Percentiles rank a stretch among this genome's conserved stretches.
Conservation (phyloP, 257 asterid genomes). For the Solanum chiquidenum region DNA sequence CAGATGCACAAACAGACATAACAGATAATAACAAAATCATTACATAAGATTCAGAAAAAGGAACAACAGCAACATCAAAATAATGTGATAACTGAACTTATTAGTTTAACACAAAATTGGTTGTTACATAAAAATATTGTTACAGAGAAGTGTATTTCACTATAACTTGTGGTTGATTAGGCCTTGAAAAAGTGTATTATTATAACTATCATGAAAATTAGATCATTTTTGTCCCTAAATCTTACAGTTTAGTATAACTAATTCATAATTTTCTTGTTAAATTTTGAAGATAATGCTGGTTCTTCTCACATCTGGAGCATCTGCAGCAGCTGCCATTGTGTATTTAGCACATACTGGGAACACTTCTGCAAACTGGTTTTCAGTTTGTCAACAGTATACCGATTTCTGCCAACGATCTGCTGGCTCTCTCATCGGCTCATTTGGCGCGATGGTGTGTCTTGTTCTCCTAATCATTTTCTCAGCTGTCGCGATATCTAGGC, state of each 20-base stretch:
- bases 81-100: too few species aligned
- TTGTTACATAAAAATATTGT: background rate
- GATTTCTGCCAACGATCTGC: conserved; percentile 51
- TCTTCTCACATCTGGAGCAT: conserved; percentile 53
- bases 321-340: conserved; percentile 71
- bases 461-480: conserved; percentile 42
- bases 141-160: background rate
- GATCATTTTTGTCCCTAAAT: background rate
- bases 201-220: background rate
- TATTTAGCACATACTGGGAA: conserved; percentile 75
- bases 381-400: conserved; percentile 52
- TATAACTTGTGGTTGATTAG: background rate
- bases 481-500: conserved; percentile 34
- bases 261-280: too few species aligned
- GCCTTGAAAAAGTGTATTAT: background rate
- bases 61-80: background rate
- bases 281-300: conserved; percentile 41
- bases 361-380: conserved; percentile 64
- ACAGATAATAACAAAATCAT: background rate
- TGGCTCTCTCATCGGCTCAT: conserved; percentile 66
- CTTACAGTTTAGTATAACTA: background rate
- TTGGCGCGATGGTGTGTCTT: conserved; percentile 28
- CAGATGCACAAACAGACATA: background rate
- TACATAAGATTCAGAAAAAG: background rate
- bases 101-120: background rate